These are phyloP conservation scores for Candida oleophila DNA, from an alignment of 805 yeast genomes.

Conservation along the genomic window DNA sequence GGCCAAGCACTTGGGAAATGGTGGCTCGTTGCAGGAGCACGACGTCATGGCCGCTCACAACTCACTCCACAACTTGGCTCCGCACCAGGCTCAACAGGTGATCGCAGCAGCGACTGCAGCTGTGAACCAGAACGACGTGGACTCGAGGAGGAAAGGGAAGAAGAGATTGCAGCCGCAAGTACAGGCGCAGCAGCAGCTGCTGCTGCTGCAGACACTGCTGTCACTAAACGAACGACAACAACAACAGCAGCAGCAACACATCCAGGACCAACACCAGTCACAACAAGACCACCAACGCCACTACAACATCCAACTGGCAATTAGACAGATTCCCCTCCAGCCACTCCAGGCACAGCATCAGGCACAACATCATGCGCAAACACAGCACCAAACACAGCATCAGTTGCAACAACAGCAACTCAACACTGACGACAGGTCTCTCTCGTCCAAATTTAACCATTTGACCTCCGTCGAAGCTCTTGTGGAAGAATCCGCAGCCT, in stretches of 20 bases:
- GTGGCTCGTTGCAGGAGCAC: conserved; percentile 15
- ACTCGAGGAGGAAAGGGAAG: conserved; percentile 4
- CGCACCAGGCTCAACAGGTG: conserved; percentile 30
- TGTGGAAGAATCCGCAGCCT: conserved; percentile 34
- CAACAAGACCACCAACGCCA: conserved; percentile 24
- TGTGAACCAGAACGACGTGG: conserved; percentile 13
- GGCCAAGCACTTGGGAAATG: conserved; percentile 40
- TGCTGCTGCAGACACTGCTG: conserved; percentile 8
- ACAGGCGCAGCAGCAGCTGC: conserved; percentile 6
- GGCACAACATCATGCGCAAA: conserved; percentile 1
- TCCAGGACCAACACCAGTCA: conserved; percentile 15
- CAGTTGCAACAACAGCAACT: conserved; percentile 1
- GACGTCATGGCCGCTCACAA: conserved; percentile 10
- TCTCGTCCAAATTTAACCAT: conserved; percentile 20
- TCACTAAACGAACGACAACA: conserved; percentile 13
- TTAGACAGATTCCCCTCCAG: conserved; percentile 8
- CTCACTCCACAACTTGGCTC: conserved; percentile 15
- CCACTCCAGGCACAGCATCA: conserved; percentile 7
- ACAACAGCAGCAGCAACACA: conserved; percentile 12
- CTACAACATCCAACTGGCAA: conserved; percentile 3
- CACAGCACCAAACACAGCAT: not conserved
- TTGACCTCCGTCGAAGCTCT: conserved; percentile 30
- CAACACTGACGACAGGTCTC: too few relatives aligned
- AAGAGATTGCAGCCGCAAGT: conserved; percentile 8
- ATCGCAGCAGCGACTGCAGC: conserved; percentile 27